phyloP scores from a whole-genome alignment of 2,329 filamentous ascomycete species.

The Mycogone perniciosa region DNA sequence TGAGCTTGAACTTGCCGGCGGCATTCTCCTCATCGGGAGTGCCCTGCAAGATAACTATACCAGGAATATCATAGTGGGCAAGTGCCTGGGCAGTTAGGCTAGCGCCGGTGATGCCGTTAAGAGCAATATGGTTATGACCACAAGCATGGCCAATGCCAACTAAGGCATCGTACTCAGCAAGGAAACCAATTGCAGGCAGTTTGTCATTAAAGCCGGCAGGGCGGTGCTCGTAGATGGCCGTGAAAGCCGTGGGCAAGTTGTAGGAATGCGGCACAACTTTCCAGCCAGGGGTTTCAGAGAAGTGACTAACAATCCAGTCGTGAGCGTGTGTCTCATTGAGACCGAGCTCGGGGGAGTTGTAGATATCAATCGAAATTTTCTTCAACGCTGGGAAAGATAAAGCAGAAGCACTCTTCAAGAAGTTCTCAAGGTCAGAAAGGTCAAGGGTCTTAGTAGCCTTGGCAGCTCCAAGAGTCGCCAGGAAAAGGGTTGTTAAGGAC shows the following conservation, averaged over 20 bases:
- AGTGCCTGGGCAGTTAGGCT: slow-evolving; percentile 19
- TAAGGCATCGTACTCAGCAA: slow-evolving; percentile 40
- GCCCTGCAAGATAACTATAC: slow-evolving; percentile 31
- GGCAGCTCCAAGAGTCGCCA: no score
- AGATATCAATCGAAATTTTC: no score
- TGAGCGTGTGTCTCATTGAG: background rate
- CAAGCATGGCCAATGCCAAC: slow-evolving; percentile 39
- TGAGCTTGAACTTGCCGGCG: slow-evolving; percentile 30
- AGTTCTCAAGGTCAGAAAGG: no score
- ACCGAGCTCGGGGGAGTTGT: background rate
- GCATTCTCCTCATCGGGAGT: slow-evolving; percentile 39
- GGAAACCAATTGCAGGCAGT: slow-evolving; percentile 5
- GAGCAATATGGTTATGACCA: slow-evolving; percentile 40
- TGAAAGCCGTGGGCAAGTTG: background rate
- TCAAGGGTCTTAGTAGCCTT: no score
- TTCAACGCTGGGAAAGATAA: no score
- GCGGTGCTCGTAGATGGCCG: background rate
- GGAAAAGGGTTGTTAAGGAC: no score
- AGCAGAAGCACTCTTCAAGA: no score
- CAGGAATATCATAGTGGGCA: slow-evolving; percentile 16
- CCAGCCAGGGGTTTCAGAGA: background rate
- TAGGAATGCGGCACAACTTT: background rate
- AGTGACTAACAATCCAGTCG: background rate
- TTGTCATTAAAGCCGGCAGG: background rate
- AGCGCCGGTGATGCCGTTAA: slow-evolving; percentile 30